Evolutionary conservation across 192 early-diverging fungal species (phyloP), one percentile per base, ranked within the genome.

Genomic region (Phycomyces nitens): DNA sequence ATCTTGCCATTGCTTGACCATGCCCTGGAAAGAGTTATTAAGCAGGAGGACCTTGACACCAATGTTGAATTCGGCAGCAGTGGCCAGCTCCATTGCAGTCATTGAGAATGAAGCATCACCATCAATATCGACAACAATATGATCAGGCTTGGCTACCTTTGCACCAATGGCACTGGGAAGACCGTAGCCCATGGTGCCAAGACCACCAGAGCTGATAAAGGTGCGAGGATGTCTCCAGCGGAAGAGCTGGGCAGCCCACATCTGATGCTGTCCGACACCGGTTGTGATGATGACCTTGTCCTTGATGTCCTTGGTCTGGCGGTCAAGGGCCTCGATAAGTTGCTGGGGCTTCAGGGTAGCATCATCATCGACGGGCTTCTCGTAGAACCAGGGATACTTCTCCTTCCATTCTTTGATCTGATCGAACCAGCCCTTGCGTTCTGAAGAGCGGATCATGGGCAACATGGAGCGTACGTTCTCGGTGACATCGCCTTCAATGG

Each of bases 11-110:
- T 92, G 86, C 79, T 90, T 86, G 61, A 96, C 94, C 97, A 97
- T 97, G 39, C 97, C 97, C 78, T 99, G 97, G 92, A 97, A 99
- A 64, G 94, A 92, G 75, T 99, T 99, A 84, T 99, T 98, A 24
- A 99, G 81, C 58, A 99, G 82, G 11, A 99, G 74, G 34, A 95
- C 91, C 85, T 99, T 99, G 74, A 96, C 94, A 43, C 87, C 90
- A 77, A 99, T 95, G 72, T 96, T 91, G 83, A 88, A 98, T 80
- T 97, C 94, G n/a, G 93, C 84, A 8, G 95, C 94, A 0, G 97
- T 99, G 71, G 92, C 93, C 76, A 99, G 75, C 74, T 99, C 97
- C 93, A 97, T 97, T 16, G 87, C 95, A 0, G 97, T 97, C 97
- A 99, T 99, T 24, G 87, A 94, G 84, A 99, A 95, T 26, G 91